Evolutionary conservation across 2,329 filamentous ascomycete species (phyloP).

Genomic region (Penicillium sp.): DNA sequence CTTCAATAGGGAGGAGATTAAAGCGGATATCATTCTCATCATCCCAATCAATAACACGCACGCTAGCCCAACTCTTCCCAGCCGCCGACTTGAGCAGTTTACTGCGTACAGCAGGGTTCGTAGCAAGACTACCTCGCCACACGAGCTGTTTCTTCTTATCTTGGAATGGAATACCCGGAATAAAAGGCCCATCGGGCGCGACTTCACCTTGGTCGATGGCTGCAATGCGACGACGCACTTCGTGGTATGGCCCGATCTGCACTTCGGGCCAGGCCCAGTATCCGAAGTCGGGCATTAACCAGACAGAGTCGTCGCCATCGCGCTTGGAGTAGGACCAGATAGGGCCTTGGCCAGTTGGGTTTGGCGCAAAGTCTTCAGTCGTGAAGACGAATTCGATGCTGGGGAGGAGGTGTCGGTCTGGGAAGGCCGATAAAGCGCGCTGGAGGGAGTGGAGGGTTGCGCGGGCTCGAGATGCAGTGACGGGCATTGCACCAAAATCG

Average conservation of each 20-base stretch:
- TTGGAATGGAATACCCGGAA: conserved; percentile 22
- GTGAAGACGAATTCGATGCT: conserved; percentile 49
- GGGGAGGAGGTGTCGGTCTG: conserved; percentile 39
- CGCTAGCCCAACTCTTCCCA: conserved; percentile 46
- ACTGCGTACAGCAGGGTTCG: conserved; percentile 36
- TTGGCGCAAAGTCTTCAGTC: conserved; percentile 42
- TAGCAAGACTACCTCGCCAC: conserved; percentile 46
- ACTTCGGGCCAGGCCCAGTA: conserved; percentile 52
- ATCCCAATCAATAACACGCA: conserved; percentile 41
- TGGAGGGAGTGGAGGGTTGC: conserved; percentile 47
- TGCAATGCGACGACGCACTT: conserved; percentile 38
- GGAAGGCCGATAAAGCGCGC: conserved; percentile 43
- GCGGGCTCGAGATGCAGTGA: conserved; percentile 35
- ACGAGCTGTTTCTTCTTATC: conserved; percentile 45
- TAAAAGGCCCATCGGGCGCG: conserved; percentile 15
- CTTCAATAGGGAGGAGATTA: conserved; percentile 47
- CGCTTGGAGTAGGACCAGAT: conserved; percentile 45
- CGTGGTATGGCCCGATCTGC: conserved; percentile 42
- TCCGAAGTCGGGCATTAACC: conserved; percentile 53
- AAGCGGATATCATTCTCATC: conserved; percentile 35
- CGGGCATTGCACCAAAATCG: conserved; percentile 31
- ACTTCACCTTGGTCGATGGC: conserved; percentile 33
- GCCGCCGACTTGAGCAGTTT: conserved; percentile 37
- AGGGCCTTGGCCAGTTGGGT: conserved; percentile 23
- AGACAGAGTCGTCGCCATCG: conserved; percentile 38